Base-by-base conservation (phyloP, 208 protist genomes). In the Leishmania tarentolae region DNA sequence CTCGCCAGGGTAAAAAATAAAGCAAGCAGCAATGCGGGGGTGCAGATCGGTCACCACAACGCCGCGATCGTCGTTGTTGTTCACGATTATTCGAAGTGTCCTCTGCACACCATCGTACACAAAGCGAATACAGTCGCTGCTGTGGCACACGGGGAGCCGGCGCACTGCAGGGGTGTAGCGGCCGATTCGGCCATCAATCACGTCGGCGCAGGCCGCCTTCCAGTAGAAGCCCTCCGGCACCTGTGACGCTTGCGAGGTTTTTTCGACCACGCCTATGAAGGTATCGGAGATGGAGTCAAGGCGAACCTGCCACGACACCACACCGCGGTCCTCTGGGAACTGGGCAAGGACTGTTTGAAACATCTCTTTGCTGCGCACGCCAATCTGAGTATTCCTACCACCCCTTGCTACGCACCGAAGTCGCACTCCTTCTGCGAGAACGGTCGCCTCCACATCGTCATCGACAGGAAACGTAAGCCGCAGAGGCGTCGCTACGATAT, bases 1-100 rank as follows among this genome's bases (percentile, higher is more conserved):
- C 75, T 97, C 94, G 28, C 90, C 90, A 59, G 94, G 94, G 78
- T 89, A 93, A 77, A 97, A 92, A 78, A 97, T 95, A 82, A 97
- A 95, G 78, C 94, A 97, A 4, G 94, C 89, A 1, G 88, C 86
- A 28, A 95, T 79, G 63, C 78, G 79, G 17, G 88, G 84, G 56
- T 93, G 88, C 46, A 95, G 40, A 21, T 93, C 86, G 24, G 80
- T 80, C 47, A 93, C 75, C 17, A 97, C 78, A 11, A 95, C 68
- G 24, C 90, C 91, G 21, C 80, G 76, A 84, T 94, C 87, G 11
- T 88, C 78, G 1, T 2, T 83, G n/a, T 86, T 86, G 84, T 95
- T 95, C 52, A 94, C 31, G 17, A 82, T 44, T 44, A 95, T 63
- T 21, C 86, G 82, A 35, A 97, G 85, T 0, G 88, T 88, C 19